Conservation (phyloP, 2,329 filamentous ascomycete species). For the Lachnellula willkommii region DNA sequence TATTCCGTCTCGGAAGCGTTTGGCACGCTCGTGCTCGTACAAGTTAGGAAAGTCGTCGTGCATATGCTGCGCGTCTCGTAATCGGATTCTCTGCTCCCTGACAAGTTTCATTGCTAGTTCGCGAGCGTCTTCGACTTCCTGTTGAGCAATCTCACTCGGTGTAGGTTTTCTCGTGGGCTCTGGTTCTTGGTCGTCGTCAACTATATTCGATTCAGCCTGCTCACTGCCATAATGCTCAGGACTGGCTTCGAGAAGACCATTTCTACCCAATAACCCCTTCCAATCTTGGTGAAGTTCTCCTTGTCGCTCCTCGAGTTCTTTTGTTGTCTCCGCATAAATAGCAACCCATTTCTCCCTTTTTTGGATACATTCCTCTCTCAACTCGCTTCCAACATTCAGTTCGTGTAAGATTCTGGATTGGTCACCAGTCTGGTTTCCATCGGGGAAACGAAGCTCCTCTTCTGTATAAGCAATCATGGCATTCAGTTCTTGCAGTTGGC, state of each 20-base stretch:
- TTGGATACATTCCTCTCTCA: not conserved
- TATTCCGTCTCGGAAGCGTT: not conserved
- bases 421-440: not conserved
- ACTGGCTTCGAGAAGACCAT: slow-evolving; percentile 1
- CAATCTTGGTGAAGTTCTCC: not conserved
- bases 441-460: not conserved
- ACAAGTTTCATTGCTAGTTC: not conserved
- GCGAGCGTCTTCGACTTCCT: not conserved
- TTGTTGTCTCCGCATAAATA: not conserved
- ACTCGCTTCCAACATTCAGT: not conserved
- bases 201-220: not conserved
- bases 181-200: not conserved
- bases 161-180: not conserved
- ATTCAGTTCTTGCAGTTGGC: not conserved
- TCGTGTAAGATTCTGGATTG: not conserved
- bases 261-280: not conserved
- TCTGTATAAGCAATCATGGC: not conserved
- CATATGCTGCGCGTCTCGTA: slow-evolving; percentile 2
- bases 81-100: not conserved
- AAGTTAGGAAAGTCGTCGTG: slow-evolving; percentile 7
- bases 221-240: not conserved
- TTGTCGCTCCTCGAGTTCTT: not conserved
- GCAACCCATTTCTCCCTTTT: not conserved
- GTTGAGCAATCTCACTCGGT: not conserved
- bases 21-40: not conserved